Percentiles rank a stretch among this genome's conserved stretches.
These are phyloP conservation scores for Enterocytospora artemiae DNA, from an alignment of 371 early-diverging fungal species.

Conservation along the genomic window DNA sequence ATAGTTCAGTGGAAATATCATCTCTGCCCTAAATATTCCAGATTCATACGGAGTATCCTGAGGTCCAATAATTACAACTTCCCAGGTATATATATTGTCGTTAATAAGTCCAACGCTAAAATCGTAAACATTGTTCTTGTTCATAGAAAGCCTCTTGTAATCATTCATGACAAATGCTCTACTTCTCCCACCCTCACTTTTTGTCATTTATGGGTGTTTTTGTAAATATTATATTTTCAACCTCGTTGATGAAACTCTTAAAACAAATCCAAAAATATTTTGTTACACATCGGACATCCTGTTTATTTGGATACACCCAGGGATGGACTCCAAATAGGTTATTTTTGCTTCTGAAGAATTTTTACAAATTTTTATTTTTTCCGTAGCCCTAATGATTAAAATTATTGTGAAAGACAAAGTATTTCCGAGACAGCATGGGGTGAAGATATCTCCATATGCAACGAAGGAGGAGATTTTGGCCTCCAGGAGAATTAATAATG, in stretches of 20 bases:
- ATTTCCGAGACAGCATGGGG: conserved; percentile 71
- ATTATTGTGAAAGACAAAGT: conserved; percentile 89
- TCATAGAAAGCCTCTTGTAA: conserved; percentile 40
- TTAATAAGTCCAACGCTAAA: conserved; percentile 57
- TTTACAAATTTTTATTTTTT: too few relatives aligned
- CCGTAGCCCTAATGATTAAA: conserved; percentile 53
- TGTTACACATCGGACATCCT: too few relatives aligned
- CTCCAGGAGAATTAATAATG: conserved; percentile 71
- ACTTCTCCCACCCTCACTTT: conserved; percentile 42
- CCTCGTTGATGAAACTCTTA: too few relatives aligned
- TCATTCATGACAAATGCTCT: conserved; percentile 53
- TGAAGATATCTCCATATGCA: conserved; percentile 64
- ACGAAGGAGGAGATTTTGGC: conserved; percentile 60
- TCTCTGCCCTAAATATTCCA: conserved; percentile 73
- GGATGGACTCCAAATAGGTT: too few relatives aligned
- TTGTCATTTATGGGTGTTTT: conserved; percentile 23
- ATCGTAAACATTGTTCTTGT: conserved; percentile 47
- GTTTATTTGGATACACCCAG: too few relatives aligned
- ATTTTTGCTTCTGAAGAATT: too few relatives aligned
- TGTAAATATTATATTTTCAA: conserved; percentile 19
- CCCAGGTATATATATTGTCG: conserved; percentile 68
- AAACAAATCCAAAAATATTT: too few relatives aligned
- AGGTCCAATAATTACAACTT: conserved; percentile 88
- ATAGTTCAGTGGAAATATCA: conserved; percentile 70
- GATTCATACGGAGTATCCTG: conserved; percentile 89